Evolutionary conservation across 1,284 basidiomycete genomes (phyloP), one percentile per base, ranked within the genome.

Genomic region (Sanguinoderma infundibulare): DNA sequence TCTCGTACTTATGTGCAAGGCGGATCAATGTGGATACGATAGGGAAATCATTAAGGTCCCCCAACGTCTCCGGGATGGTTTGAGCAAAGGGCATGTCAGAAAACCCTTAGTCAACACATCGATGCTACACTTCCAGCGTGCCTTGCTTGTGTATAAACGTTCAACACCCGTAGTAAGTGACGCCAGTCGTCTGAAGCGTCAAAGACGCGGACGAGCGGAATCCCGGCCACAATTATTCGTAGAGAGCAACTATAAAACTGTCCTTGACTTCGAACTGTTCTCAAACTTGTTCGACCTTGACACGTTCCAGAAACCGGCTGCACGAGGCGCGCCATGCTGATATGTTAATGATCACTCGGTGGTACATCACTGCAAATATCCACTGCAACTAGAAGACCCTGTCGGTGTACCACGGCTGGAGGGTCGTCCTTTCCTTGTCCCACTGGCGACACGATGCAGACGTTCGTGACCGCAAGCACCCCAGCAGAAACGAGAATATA

Each of bases 401-500:
- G 0, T 62, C 56, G 12, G 67, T 53, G n/a, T 69, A 53, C 53
- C 68, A 69, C 6, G 70, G 70, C 3, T 52, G 57, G 42, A 71
- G 68, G 6, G 64, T 59, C 2, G 70, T 62, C 38, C 66, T 69
- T 52, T 69, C 68, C 62, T 69, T 68, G 58, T 70, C 65, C 69
- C 70, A 70, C 69, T 71, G 22, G 3, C 0, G 6, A 22, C 38
- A 12, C 20, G 15, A 8, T 17, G 24, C 2, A 32, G n/a, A n/a
- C n/a, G n/a, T n/a, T n/a, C 42, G 24, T n/a, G 28, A 30, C 39
- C 34, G 22, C 30, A 2, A 34, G 30, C 7, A 15, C 20, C 5
- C 14, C 12, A 22, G 39, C 4, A 28, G 10, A 15, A 9, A 38
- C 36, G 0, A n/a, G n/a, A 8, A 17, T 0, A 14, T n/a, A 70